Percentiles rank a stretch among this genome's conserved stretches.
phyloP scores from a whole-genome alignment of 805 yeast species.

The Kluyveromyces wickerhamii region DNA sequence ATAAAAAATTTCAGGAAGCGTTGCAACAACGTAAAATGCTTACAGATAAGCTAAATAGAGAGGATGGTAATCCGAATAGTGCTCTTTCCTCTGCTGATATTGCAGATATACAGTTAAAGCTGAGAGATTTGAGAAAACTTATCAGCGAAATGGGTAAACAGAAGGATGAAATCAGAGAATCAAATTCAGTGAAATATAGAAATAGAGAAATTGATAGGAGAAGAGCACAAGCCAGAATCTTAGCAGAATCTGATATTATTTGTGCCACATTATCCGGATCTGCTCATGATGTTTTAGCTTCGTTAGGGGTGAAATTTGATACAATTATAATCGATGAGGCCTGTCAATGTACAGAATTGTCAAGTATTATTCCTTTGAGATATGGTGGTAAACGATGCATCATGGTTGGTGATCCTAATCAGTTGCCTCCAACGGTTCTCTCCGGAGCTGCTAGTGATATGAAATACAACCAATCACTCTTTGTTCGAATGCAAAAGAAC shows the following conservation, averaged over 20 bases:
- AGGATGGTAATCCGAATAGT: constrained; percentile 39
- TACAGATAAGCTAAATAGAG: constrained; percentile 33
- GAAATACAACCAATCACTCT: constrained; percentile 83
- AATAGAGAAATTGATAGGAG: constrained; percentile 72
- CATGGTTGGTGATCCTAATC: constrained; percentile 98
- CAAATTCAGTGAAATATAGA: constrained; percentile 57
- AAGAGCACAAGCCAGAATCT: constrained; percentile 61
- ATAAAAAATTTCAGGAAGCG: constrained; percentile 42
- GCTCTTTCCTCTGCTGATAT: constrained; percentile 40
- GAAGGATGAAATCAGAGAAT: constrained; percentile 74
- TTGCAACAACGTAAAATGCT: constrained; percentile 51
- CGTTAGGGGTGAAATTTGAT: constrained; percentile 69
- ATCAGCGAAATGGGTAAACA: constrained; percentile 64
- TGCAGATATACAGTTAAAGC: constrained; percentile 39
- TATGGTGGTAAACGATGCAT: constrained; percentile 87
- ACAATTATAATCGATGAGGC: constrained; percentile 96
- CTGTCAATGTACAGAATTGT: constrained; percentile 90
- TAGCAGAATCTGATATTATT: constrained; percentile 71
- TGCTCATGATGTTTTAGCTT: constrained; percentile 78
- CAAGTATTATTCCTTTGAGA: constrained; percentile 83
- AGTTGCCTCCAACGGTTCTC: constrained; percentile 91
- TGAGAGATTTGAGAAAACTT: constrained; percentile 49
- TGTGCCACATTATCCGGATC: constrained; percentile 92
- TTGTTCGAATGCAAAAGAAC: constrained; percentile 83
- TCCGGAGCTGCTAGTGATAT: constrained; percentile 78